phyloP scores from a whole-genome alignment of 83 land plant genomes.

The Larix sibirica region DNA sequence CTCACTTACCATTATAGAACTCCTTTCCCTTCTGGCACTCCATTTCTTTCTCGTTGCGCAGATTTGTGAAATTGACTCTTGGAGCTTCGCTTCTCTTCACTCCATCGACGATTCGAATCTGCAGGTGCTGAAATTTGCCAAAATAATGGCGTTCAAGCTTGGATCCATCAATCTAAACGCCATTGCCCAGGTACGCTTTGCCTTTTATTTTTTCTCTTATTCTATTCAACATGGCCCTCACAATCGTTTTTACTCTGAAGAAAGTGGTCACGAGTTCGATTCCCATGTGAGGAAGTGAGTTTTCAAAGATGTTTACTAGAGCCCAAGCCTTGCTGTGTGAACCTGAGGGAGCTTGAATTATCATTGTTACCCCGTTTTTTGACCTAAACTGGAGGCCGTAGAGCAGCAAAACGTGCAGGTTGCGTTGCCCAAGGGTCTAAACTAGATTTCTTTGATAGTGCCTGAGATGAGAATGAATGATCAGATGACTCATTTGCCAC shows the following conservation, averaged over 20 bases:
- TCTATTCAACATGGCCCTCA: not conserved
- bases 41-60: too few relatives aligned
- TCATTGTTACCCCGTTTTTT: not conserved
- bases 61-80: too few relatives aligned
- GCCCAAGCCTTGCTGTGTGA: not conserved
- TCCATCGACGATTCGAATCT: too few relatives aligned
- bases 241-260: not conserved
- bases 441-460: not conserved
- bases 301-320: not conserved
- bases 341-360: not conserved
- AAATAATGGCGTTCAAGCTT: slow-evolving; percentile 49
- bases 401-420: not conserved
- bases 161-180: slow-evolving; percentile 62
- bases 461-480: not conserved
- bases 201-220: not conserved
- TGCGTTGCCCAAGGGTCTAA: not conserved
- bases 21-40: too few relatives aligned
- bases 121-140: too few relatives aligned
- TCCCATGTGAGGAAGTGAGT: not conserved
- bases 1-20: too few relatives aligned
- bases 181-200: slow-evolving; percentile 52
- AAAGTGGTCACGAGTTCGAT: not conserved
- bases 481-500: not conserved
- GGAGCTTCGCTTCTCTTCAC: too few relatives aligned
- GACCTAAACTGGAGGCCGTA: not conserved